These are phyloP conservation scores for Zygosaccharomyces kombuchaensis DNA, from an alignment of 805 yeast genomes.

Conservation along the genomic window DNA sequence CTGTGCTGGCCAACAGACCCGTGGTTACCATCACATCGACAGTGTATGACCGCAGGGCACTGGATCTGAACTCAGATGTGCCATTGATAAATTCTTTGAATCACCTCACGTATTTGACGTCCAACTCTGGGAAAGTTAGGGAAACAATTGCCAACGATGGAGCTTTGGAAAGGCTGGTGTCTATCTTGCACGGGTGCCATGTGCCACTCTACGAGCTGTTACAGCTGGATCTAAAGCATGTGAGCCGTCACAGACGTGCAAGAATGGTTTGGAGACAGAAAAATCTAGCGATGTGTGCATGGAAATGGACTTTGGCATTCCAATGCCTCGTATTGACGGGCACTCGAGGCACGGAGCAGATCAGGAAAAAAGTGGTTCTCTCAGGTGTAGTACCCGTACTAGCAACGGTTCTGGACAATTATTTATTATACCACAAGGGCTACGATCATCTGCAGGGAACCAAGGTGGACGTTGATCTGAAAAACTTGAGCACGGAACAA, in stretches of 20 bases:
- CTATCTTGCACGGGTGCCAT: conserved; percentile 78
- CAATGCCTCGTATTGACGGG: conserved; percentile 91
- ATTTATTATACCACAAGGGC: conserved; percentile 42
- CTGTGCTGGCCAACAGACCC: conserved; percentile 76
- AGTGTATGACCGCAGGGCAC: conserved; percentile 85
- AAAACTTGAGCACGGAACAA: conserved; percentile 15
- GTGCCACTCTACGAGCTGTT: conserved; percentile 25
- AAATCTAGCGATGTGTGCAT: conserved; percentile 58
- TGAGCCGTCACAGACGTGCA: conserved; percentile 15
- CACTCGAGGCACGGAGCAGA: conserved; percentile 84
- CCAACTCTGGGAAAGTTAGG: conserved; percentile 82
- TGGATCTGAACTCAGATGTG: conserved; percentile 83
- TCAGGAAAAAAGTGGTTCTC: conserved; percentile 79
- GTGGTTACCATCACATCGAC: conserved; percentile 88
- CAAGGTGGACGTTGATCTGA: conserved; percentile 17
- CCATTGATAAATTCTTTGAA: conserved; percentile 90
- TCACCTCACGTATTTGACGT: conserved; percentile 80
- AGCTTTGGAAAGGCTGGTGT: conserved; percentile 82
- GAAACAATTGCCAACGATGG: conserved; percentile 89
- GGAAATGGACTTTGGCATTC: conserved; percentile 96
- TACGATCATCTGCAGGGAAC: conserved; percentile 29
- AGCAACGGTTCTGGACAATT: conserved; percentile 89
- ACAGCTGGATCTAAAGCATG: conserved; percentile 18
- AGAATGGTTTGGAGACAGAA: conserved; percentile 34
- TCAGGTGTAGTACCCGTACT: conserved; percentile 90